These are phyloP conservation scores for Wickerhamiella spandovensis DNA, from an alignment of 805 yeast species.

Conservation along the genomic window DNA sequence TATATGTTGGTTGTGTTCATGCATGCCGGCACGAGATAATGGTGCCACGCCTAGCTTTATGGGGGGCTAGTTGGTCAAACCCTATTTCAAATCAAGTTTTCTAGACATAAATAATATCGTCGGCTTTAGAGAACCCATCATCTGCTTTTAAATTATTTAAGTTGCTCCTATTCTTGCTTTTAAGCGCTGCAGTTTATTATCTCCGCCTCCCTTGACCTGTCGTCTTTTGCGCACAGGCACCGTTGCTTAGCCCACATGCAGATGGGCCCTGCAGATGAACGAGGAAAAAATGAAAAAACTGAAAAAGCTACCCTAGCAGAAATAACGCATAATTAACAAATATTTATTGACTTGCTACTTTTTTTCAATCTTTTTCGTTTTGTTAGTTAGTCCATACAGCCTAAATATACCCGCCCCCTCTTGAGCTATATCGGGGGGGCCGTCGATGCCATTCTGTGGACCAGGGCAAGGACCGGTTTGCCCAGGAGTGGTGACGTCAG, in stretches of 20 bases:
- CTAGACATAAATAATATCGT: background rate
- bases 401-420: background rate
- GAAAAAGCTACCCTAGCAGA: background rate
- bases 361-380: too few relatives aligned
- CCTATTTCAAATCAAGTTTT: too few relatives aligned
- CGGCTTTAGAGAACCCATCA: too few relatives aligned
- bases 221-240: background rate
- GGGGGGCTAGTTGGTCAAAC: too few relatives aligned
- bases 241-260: slow-evolving; percentile 1
- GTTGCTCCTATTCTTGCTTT: background rate
- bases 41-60: background rate
- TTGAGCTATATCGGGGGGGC: background rate
- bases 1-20: background rate
- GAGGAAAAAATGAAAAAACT: background rate
- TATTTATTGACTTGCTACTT: too few relatives aligned
- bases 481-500: background rate
- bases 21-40: background rate
- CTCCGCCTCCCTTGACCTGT: background rate
- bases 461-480: background rate
- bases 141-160: too few relatives aligned
- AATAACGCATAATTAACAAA: background rate
- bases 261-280: background rate
- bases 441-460: background rate
- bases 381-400: too few relatives aligned
- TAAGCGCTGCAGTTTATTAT: background rate